These are phyloP conservation scores for Colletotrichum karsti DNA, from an alignment of 2,329 filamentous ascomycete genomes.

Conservation along the genomic window DNA sequence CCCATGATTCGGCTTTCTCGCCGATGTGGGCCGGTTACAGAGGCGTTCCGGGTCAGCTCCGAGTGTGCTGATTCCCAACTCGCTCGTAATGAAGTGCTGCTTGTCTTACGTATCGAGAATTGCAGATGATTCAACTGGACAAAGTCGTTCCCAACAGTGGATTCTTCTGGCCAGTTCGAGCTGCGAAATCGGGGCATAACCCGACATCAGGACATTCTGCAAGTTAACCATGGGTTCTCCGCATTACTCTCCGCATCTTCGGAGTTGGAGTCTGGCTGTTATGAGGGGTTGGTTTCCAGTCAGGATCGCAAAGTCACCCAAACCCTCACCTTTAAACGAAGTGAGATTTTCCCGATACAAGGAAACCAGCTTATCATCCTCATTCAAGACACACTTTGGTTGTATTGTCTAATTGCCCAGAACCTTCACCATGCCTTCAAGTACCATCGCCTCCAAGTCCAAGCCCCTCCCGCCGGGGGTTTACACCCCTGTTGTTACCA, in stretches of 20 bases:
- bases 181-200: not conserved
- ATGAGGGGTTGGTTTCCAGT: not conserved
- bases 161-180: not conserved
- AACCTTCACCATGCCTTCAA: constrained; percentile 35
- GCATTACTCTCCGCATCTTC: not conserved
- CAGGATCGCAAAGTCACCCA: not conserved
- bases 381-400: not conserved
- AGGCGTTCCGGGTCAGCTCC: not conserved
- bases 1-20: constrained; percentile 10
- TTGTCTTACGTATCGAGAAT: not conserved
- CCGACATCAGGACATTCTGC: not conserved
- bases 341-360: not conserved
- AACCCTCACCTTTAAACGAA: not conserved
- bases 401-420: not conserved
- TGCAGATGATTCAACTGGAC: not conserved
- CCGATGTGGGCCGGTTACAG: constrained; percentile 15
- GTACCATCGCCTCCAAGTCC: constrained; percentile 43
- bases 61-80: not conserved
- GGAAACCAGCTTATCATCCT: not conserved
- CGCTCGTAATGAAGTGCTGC: not conserved
- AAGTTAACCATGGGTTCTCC: not conserved
- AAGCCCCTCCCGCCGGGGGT: constrained; percentile 50
- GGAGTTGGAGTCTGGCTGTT: not conserved
- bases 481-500: constrained; percentile 55
- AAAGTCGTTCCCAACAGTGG: not conserved